A percentile compares a stretch with the other conserved stretches of the same genome.
These are phyloP conservation scores for Nothophytophthora sp. DNA, from an alignment of 352 stramenopile species.

Conservation along the genomic window DNA sequence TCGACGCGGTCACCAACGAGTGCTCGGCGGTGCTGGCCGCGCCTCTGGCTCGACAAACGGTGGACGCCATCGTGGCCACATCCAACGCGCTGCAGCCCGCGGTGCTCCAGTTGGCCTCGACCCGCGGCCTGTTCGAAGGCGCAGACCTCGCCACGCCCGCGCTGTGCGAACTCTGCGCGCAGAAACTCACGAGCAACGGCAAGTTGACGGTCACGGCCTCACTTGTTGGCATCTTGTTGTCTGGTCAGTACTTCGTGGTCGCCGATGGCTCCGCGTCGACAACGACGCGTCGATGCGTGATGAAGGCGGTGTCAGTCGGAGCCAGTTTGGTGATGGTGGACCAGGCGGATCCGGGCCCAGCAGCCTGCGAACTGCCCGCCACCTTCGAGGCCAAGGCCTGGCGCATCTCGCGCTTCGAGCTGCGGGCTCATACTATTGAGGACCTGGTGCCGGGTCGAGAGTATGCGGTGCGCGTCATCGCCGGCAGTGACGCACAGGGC, in stretches of 20 bases:
- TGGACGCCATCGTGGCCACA: slow-evolving; percentile 29
- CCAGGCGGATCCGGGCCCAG: slow-evolving; percentile 11
- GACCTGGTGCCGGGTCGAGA: slow-evolving; percentile 69
- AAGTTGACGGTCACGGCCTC: slow-evolving; percentile 45
- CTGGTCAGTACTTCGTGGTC: slow-evolving; percentile 60
- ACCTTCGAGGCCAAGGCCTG: slow-evolving; percentile 59
- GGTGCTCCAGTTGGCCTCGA: slow-evolving; percentile 50
- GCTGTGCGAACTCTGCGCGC: slow-evolving; percentile 59
- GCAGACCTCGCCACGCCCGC: slow-evolving; percentile 21
- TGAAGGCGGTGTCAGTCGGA: slow-evolving; percentile 25
- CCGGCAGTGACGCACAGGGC: slow-evolving; percentile 32
- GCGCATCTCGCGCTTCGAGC: slow-evolving; percentile 61
- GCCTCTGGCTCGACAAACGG: slow-evolving; percentile 49
- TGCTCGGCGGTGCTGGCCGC: slow-evolving; percentile 41
- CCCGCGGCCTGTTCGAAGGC: slow-evolving; percentile 28
- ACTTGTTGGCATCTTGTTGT: slow-evolving; percentile 16
- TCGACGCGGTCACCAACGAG: slow-evolving; percentile 55
- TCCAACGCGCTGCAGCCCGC: slow-evolving; percentile 25
- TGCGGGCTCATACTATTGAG: slow-evolving; percentile 53
- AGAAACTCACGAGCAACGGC: slow-evolving; percentile 38
- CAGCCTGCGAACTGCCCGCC: slow-evolving; percentile 42
- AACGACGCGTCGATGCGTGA: slow-evolving; percentile 44
- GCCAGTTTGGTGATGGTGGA: slow-evolving; percentile 34
- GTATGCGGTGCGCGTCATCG: slow-evolving; percentile 65
- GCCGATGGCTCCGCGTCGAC: slow-evolving; percentile 39